Conservation (phyloP, 345 rosid species). For the Citrus medica region DNA sequence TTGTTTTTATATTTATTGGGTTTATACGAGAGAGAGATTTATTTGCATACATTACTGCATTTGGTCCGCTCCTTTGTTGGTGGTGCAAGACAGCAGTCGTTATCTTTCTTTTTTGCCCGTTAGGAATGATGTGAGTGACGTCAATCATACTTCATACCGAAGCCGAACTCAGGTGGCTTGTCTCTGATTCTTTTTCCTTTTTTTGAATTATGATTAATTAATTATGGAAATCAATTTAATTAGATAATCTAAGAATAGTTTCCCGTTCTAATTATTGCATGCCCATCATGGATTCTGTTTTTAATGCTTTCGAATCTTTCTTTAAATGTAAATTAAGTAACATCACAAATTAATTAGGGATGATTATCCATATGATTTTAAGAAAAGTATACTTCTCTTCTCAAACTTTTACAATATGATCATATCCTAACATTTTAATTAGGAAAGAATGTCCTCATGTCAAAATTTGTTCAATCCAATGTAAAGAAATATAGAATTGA, state of each 20-base stretch:
- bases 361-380: not conserved
- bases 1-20: too few species aligned
- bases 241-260: not conserved
- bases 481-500: too few species aligned
- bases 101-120: conserved; percentile 5
- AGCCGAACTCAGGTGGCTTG: not conserved
- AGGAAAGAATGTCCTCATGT: not conserved
- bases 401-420: too few species aligned
- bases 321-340: too few species aligned
- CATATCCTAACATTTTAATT: not conserved
- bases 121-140: not conserved
- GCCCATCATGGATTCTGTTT: not conserved
- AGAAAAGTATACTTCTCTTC: not conserved
- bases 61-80: not conserved
- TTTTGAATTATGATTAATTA: not conserved
- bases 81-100: not conserved
- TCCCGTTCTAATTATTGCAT: not conserved
- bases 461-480: not conserved
- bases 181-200: not conserved
- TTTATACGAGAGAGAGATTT: too few species aligned
- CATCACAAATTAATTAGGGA: not conserved
- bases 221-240: not conserved
- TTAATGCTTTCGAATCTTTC: not conserved
- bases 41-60: not conserved
- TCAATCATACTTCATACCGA: not conserved